Evolutionary conservation across 1,284 basidiomycete genomes (phyloP).

Genomic region (Heterobasidion irregulare): DNA sequence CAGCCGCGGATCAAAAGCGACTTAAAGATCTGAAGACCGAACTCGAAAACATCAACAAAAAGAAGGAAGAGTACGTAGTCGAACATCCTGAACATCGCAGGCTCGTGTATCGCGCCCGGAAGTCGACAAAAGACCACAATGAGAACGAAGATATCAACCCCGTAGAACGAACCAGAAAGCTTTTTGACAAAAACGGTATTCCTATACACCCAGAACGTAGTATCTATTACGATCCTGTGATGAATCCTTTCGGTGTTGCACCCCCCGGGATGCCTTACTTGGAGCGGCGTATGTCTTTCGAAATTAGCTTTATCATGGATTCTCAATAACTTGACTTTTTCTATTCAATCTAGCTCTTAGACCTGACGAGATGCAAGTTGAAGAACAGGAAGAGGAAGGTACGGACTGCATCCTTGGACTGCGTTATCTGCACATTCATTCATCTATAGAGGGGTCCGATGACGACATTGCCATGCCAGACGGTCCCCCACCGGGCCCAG

Average conservation of each 20-base stretch:
- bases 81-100: conserved; percentile 86
- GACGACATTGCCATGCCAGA: conserved; percentile 66
- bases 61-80: conserved; percentile 84
- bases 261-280: conserved; percentile 95
- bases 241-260: conserved; percentile 93
- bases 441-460: conserved; percentile 21
- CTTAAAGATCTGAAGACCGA: conserved; percentile 68
- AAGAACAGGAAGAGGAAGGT: conserved; percentile 43
- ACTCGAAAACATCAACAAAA: conserved; percentile 68
- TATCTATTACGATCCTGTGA: conserved; percentile 86
- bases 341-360: conserved; percentile 36
- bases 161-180: conserved; percentile 43
- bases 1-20: conserved; percentile 42
- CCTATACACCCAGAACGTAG: conserved; percentile 83
- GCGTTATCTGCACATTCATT: neutral
- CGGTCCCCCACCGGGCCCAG: conserved; percentile 58
- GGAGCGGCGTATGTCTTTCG: conserved; percentile 61
- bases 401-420: conserved; percentile 1
- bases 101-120: conserved; percentile 57
- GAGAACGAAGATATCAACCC: conserved; percentile 27
- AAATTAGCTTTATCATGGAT: too few relatives aligned
- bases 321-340: neutral
- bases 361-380: conserved; percentile 52
- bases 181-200: conserved; percentile 77
- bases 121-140: conserved; percentile 34